Conservation (phyloP, 2,329 filamentous ascomycete genomes). For the Cercospora zeina region DNA sequence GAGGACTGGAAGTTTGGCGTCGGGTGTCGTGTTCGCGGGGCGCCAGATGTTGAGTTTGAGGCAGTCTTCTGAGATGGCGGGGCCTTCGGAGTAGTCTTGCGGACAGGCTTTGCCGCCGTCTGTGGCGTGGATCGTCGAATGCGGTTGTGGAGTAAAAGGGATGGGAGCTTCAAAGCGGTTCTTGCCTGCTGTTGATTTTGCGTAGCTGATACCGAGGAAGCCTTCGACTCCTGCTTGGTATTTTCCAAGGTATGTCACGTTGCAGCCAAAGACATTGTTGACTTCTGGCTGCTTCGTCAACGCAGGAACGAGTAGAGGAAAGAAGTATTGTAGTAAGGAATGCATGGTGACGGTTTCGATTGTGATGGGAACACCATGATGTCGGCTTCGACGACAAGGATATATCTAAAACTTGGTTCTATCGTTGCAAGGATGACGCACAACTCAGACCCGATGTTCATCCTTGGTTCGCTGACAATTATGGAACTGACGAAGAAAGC, state of each 20-base stretch:
- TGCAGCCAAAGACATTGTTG: neutral
- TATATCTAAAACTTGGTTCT: neutral
- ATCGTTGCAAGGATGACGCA: neutral
- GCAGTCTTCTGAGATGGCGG: slow-evolving; percentile 34
- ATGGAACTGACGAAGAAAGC: too few relatives aligned
- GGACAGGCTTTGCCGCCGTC: slow-evolving; percentile 38
- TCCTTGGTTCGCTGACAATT: too few relatives aligned
- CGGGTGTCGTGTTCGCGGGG: slow-evolving; percentile 27
- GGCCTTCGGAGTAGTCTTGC: slow-evolving; percentile 27
- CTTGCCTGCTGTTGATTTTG: slow-evolving; percentile 35
- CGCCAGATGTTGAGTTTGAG: slow-evolving; percentile 35
- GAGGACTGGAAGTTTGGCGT: slow-evolving; percentile 44
- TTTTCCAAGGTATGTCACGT: slow-evolving; percentile 35
- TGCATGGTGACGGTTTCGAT: neutral
- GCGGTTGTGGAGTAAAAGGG: slow-evolving; percentile 22
- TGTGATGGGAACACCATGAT: neutral
- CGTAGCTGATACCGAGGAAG: slow-evolving; percentile 41
- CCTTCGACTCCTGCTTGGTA: slow-evolving; percentile 35
- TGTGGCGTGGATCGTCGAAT: slow-evolving; percentile 36
- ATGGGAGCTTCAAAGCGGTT: slow-evolving; percentile 40
- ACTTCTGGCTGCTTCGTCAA: neutral
- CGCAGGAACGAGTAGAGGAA: neutral
- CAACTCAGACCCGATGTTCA: too few relatives aligned
- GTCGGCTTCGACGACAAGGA: neutral
- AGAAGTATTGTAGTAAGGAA: neutral